These are phyloP conservation scores for Digitaria exilis DNA, from an alignment of 202 grass and related monocot genomes.

Conservation along the genomic window DNA sequence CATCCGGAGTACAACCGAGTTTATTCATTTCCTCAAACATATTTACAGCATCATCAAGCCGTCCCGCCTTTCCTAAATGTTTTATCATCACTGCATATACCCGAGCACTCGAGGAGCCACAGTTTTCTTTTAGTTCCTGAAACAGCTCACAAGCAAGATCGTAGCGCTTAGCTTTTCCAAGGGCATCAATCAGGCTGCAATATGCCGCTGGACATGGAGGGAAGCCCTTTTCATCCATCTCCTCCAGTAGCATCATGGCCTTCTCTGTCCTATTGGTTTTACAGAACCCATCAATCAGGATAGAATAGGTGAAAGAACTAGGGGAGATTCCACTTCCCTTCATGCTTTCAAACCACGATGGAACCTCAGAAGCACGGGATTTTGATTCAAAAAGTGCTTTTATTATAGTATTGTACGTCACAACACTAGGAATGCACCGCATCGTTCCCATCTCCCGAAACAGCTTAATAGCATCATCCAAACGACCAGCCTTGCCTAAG, in stretches of 20 bases:
- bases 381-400: constrained; percentile 90
- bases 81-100: constrained; percentile 99
- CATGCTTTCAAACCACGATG: constrained; percentile 84
- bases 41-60: constrained; percentile 76
- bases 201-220: constrained; percentile 82
- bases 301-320: constrained; percentile 94
- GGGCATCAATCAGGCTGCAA: constrained; percentile 91
- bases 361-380: constrained; percentile 59
- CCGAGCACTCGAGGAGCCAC: constrained; percentile 75
- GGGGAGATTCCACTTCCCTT: constrained; percentile 81
- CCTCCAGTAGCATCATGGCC: constrained; percentile 82
- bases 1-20: constrained; percentile 77
- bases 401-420: constrained; percentile 92
- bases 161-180: constrained; percentile 90
- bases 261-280: constrained; percentile 90
- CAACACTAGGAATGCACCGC: constrained; percentile 69
- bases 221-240: constrained; percentile 94
- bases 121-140: constrained; percentile 95
- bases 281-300: constrained; percentile 94
- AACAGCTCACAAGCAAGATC: constrained; percentile 87
- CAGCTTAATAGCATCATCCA: constrained; percentile 80
- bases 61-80: constrained; percentile 86
- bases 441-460: constrained; percentile 77
- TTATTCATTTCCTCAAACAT: constrained; percentile 97
- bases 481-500: constrained; percentile 73